A percentile compares a stretch with the other conserved stretches of the same genome.
phyloP scores from a whole-genome alignment of 768 basidiomycete genomes.

The Mycena latifolia region DNA sequence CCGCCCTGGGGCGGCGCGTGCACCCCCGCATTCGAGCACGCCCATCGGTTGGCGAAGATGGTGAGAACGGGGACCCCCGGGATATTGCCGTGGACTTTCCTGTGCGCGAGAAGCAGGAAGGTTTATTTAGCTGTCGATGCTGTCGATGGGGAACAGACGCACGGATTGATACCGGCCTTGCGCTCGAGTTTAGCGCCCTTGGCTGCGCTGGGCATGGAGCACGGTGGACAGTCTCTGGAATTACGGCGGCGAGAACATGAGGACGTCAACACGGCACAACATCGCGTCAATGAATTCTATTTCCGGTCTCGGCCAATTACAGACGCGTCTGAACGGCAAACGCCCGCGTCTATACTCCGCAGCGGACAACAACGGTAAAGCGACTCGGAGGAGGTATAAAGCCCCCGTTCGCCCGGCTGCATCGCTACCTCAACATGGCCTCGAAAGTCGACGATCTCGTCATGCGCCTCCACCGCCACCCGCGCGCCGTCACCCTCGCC shows the following conservation, averaged over 20 bases:
- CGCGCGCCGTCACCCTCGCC: constrained; percentile 24
- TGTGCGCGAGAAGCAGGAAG: constrained; percentile 1
- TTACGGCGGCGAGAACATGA: not conserved
- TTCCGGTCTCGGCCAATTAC: not conserved
- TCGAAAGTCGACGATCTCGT: no score
- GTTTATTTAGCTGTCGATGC: no score
- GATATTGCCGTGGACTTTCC: constrained; percentile 47
- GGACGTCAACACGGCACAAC: not conserved
- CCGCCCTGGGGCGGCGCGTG: constrained; percentile 51
- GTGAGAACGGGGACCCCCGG: constrained; percentile 36
- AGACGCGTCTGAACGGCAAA: not conserved
- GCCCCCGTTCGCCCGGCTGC: not conserved
- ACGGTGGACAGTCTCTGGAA: no score
- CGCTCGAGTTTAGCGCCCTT: not conserved
- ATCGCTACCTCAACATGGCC: not conserved
- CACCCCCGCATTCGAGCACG: constrained; percentile 43
- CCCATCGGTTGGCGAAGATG: constrained; percentile 38
- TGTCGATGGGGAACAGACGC: not conserved
- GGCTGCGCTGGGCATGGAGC: not conserved
- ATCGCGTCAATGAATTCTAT: not conserved
- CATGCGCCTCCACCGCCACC: constrained; percentile 13
- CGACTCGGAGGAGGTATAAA: not conserved
- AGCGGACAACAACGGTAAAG: not conserved
- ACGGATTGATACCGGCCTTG: constrained; percentile 5
- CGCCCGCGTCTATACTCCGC: not conserved